Evolutionary conservation across 306 rosid species (phyloP), one percentile per base, ranked within the genome.

Genomic region (Prunus mume): DNA sequence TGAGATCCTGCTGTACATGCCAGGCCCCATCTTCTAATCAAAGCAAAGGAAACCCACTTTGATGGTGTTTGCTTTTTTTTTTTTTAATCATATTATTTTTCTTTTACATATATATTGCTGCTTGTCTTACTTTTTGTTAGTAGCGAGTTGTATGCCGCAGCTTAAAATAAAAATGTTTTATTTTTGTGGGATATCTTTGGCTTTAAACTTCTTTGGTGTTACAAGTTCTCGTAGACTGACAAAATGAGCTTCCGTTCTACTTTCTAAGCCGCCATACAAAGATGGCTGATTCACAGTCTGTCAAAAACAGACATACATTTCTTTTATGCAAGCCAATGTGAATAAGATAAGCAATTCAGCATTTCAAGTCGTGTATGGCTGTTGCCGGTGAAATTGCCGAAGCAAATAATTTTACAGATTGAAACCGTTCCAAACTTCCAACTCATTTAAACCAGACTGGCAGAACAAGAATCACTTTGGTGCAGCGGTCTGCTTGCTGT

Each of bases 1-100:
- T 79, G 79, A 82, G 84, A 79, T 80, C 84, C 77, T 85, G 78
- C 72, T 87, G 86, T 89, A 88, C 78, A 88, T 83, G 79, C 72
- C 85, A 69, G 83, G 89, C 87, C 76, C 81, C 85, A 60, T 85
- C 72, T 77, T 20, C 72, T 75, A 84, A 73, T 85, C 70, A 52
- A 69, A 76, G 80, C 70, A 52, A 69, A 76, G 80, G 66, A 80
- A 75, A 65, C 63, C 82, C 74, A 66, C 55, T 76, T 77, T 56
- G 47, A 34, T 25, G 49, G 77, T 66, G 51, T 66, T 60, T 32
- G 55, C 25, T 3, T 34, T 34, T 58, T 61, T 27, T 5, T 57
- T 22, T 28, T 27, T 2, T 27, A 2, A 24, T 12, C 14, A 6
- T 17, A 4, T 25, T 57, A 34, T 60, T 64, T 2, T 58, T 67